Base-by-base conservation (phyloP, 2,329 filamentous ascomycete species). In the Penicillium sclerotiorum region DNA sequence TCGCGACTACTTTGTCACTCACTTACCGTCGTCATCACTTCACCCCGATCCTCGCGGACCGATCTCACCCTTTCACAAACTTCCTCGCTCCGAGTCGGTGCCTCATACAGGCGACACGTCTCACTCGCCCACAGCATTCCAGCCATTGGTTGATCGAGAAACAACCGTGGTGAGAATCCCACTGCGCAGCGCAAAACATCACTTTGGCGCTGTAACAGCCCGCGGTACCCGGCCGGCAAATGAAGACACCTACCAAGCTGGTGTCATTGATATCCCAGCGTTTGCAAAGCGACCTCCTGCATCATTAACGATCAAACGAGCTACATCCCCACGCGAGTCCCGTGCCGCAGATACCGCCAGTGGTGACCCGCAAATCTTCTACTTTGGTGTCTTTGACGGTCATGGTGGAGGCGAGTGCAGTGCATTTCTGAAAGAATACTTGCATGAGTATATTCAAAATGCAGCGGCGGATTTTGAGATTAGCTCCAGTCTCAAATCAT, bases 1-100 rank as follows among this genome's bases (percentile, higher is more conserved):
- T 71, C 91, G 96, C 76, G 91, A 95, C 62, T 97, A 99, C 77
- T 99, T 99, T 71, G 90, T 97, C 52, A 96, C 94, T 8, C 90
- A 96, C 70, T 82, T 99, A 1, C 93, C 94, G 4, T 95, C 91
- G 15, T 95, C 91, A 12, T 96, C 92, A 3, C 80, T 96, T 37
- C 89, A 96, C 62, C 93, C 94, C 7, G 93, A 97, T 71, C 88
- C 89, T 28, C 80, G 85, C 47, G 75, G 78, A 18, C 73, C 80
- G 15, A 67, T 75, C 22, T 86, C 85, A 3, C 84, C 85, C 23
- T 87, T 90, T 60, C 91, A 96, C 70, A 92, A 94, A 69, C 83
- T 96, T 5, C 92, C 92, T 41, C 88, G 91, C 61, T 83, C 89
- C 59, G 89, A 89, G 20, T 94, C 90, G 39, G 88, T 84, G 37